phyloP scores from a whole-genome alignment of 148 eudicot species.

The Selenicereus undatus region DNA sequence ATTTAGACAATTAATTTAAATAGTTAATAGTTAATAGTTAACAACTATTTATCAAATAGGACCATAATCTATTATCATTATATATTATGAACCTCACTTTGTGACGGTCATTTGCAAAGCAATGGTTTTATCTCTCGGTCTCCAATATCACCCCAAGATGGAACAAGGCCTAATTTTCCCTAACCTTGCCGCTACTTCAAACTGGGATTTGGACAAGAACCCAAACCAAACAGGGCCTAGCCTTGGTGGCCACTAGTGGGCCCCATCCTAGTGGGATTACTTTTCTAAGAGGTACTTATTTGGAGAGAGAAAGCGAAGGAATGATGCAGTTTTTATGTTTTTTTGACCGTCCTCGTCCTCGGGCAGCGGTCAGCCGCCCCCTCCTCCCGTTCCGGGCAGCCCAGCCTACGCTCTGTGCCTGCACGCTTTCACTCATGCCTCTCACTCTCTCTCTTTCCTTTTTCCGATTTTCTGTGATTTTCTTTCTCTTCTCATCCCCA shows the following conservation, averaged over 20 bases:
- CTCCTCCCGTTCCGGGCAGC: slow-evolving; percentile 25
- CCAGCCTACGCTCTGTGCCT: slow-evolving; percentile 9
- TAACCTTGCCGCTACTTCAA: no score
- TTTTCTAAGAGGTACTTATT: not conserved
- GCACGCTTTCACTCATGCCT: slow-evolving; percentile 32
- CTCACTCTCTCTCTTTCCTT: slow-evolving; percentile 2
- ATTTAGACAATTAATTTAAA: no score
- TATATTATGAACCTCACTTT: no score
- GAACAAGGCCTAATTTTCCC: no score
- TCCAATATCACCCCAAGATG: no score
- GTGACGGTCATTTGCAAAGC: no score
- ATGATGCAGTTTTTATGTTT: slow-evolving; percentile 20
- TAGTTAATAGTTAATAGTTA: no score
- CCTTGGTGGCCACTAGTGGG: slow-evolving; percentile 14
- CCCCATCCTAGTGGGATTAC: slow-evolving; percentile 1
- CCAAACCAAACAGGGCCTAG: slow-evolving; percentile 7
- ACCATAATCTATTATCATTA: no score
- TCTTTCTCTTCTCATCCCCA: not conserved
- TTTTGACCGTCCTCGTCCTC: slow-evolving; percentile 29
- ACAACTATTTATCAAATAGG: no score
- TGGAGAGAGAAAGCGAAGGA: slow-evolving; percentile 31
- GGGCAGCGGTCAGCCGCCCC: slow-evolving; percentile 36
- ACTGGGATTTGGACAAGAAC: not conserved
- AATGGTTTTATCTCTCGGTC: no score
- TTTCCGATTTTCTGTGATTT: slow-evolving; percentile 10